Base-by-base conservation (phyloP, 768 basidiomycete species). In the Psilocybe subaeruginosa region DNA sequence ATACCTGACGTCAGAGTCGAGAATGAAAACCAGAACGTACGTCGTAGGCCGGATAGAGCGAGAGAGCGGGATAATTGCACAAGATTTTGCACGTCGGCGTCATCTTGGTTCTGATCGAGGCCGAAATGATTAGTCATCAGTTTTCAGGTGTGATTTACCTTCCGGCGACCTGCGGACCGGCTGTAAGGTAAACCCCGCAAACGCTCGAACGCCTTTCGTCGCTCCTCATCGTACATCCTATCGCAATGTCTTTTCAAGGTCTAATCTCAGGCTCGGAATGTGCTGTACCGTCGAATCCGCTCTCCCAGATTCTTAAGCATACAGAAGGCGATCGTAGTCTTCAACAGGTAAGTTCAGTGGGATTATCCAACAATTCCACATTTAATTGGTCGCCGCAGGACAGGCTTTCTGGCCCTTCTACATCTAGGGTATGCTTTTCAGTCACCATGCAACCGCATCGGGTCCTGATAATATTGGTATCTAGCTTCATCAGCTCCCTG, bases 251-350 rank as follows among this genome's bases (percentile, higher is more conserved):
- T 23, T 79, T 93, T 57, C 89, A 91, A 78, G 82, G 88, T 59
- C 79, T 95, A 43, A 85, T 95, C 62, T 94, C 93, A 60, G 95
- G 94, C 59, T 84, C 94, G 47, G 97, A 98, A 76, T 97, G 95
- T 74, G 91, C 90, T 11, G 84, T 88, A 17, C 80, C 88, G 1
- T 81, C 89, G 52, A 98, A 97, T 71, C 95, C 96, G 2, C 80
- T 99, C 27, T 87, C 92, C 2, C 90, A 93, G 67, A 89, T 98
- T 27, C 81, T 95, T 55, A 97, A 97, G 72, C 91, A 97, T 69
- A 86, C 93, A 8, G 93, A 95, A 60, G 88, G 86, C 1, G 95
- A 97, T 76, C 86, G 90, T 58, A 95, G 92, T 73, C 73, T 97
- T 30, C 94, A 96, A 69, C 88, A 92, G 78, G 94, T 92, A 66